These are phyloP conservation scores for Fusarium aywerte DNA, from an alignment of 2,329 filamentous ascomycete genomes.

Conservation along the genomic window DNA sequence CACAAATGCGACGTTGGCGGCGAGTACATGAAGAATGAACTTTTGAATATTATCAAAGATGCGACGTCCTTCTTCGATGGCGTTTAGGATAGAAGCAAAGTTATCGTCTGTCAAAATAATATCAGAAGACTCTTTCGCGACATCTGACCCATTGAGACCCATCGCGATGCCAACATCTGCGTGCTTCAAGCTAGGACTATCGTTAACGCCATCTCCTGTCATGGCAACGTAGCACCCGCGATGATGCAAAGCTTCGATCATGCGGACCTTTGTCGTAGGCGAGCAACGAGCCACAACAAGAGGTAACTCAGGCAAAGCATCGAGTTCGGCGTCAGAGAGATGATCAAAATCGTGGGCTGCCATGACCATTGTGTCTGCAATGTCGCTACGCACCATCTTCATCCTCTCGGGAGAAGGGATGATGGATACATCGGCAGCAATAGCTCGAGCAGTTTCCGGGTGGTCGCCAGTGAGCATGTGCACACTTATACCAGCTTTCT, in stretches of 20 bases:
- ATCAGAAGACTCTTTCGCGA: slow-evolving; percentile 72
- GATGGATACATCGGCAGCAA: slow-evolving; percentile 70
- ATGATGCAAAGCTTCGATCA: slow-evolving; percentile 78
- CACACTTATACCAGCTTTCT: slow-evolving; percentile 68
- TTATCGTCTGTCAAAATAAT: slow-evolving; percentile 78
- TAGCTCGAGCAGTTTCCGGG: slow-evolving; percentile 68
- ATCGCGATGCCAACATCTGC: slow-evolving; percentile 78
- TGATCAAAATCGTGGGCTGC: slow-evolving; percentile 72
- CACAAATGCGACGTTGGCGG: slow-evolving; percentile 75
- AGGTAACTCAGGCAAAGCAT: slow-evolving; percentile 69
- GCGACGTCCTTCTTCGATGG: slow-evolving; percentile 72
- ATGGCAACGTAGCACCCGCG: slow-evolving; percentile 71
- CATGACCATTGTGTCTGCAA: slow-evolving; percentile 68
- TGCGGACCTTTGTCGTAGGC: slow-evolving; percentile 76
- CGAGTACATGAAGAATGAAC: slow-evolving; percentile 73
- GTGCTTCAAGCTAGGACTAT: slow-evolving; percentile 72
- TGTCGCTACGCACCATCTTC: slow-evolving; percentile 58
- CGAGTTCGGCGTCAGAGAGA: slow-evolving; percentile 70
- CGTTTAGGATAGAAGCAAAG: slow-evolving; percentile 60
- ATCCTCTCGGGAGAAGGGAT: slow-evolving; percentile 58
- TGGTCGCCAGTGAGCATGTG: slow-evolving; percentile 76
- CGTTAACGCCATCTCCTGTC: slow-evolving; percentile 78
- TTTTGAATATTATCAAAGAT: slow-evolving; percentile 80
- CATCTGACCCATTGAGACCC: slow-evolving; percentile 71
- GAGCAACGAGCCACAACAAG: slow-evolving; percentile 77